Evolutionary conservation across 495 filamentous ascomycete genomes (phyloP), one percentile per base, ranked within the genome.

Genomic region (Trichoderma erinaceum): DNA sequence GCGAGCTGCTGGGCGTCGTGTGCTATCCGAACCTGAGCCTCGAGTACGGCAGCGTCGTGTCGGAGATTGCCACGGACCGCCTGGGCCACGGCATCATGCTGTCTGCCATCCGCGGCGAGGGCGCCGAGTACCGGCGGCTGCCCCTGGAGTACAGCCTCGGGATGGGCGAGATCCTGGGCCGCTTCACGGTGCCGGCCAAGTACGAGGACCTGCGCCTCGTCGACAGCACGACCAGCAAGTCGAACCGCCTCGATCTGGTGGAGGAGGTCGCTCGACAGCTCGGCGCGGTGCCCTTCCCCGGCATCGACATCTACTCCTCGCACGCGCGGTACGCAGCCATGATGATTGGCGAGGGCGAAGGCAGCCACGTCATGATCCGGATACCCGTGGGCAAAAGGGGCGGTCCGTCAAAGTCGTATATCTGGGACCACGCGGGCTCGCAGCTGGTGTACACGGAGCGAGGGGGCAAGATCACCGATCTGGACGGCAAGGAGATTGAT

Each of bases 351-450:
- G 82, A 46, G 10, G 64, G 16, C 5, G 78, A 79, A 18, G 83
- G 84, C 71, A 75, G 78, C 15, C 73, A 89, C 73, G 77, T 84
- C 61, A 82, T 85, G 11, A 71, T 90, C 12, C 88, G 89, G 78
- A 78, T 90, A 86, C 88, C 66, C 77, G 79, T 67, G 77, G 79
- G 12, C 71, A 75, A 4, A 73, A 76, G 0, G 78, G 86, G 68
- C 77, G 56, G 13, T 2, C 56, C 56, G 12, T 61, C 56, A 13
- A n/a, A 27, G 12, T 18, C 44, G 67, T 83, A 81, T 67, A 77
- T 86, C 35, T 88, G 86, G 86, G 86, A 89, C 69, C 86, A 89
- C 73, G 82, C 81, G 0, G 86, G 86, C 7, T 82, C 84, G 4
- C 82, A 86, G 79, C 73, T 89, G 32, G 80, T 89, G 66, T 85